Conservation (phyloP, 2,329 filamentous ascomycete species). For the Thielaviopsis euricoi region DNA sequence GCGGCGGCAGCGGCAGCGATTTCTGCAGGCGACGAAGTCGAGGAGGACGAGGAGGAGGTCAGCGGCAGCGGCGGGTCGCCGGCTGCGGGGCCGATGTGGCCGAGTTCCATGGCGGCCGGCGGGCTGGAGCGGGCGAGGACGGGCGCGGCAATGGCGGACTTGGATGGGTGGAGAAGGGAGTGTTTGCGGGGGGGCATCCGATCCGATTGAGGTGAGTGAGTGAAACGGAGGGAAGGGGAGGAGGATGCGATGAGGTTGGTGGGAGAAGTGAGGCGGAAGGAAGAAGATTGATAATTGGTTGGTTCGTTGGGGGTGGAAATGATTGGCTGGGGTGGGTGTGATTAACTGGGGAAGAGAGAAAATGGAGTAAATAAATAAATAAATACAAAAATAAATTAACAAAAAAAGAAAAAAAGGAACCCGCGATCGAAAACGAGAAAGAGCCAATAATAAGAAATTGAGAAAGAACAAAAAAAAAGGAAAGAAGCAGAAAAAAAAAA, state of each 20-base stretch:
- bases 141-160: slow-evolving; percentile 34
- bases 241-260: slow-evolving; percentile 4
- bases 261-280: too few relatives aligned
- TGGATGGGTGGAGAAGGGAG: slow-evolving; percentile 38
- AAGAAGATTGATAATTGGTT: too few relatives aligned
- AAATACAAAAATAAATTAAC: background rate
- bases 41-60: background rate
- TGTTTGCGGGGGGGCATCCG: slow-evolving; percentile 12
- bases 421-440: background rate
- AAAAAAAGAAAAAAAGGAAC: slow-evolving; percentile 5
- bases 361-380: background rate
- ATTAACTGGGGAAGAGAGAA: too few relatives aligned
- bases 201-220: background rate
- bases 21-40: slow-evolving; percentile 11
- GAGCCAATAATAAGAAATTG: background rate
- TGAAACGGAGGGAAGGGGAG: background rate
- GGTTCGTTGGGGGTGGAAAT: too few relatives aligned
- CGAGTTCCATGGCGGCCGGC: slow-evolving; percentile 33
- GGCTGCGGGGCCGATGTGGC: slow-evolving; percentile 27
- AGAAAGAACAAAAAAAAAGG: background rate
- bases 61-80: slow-evolving; percentile 16
- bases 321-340: too few relatives aligned
- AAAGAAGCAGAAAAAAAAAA: slow-evolving; percentile 4
- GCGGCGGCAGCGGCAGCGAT: slow-evolving; percentile 12
- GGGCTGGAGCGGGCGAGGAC: slow-evolving; percentile 30